A percentile compares a stretch with the other conserved stretches of the same genome.
Conservation (phyloP, 1,139 yeast species). For the Magnusiomyces clavatus region DNA sequence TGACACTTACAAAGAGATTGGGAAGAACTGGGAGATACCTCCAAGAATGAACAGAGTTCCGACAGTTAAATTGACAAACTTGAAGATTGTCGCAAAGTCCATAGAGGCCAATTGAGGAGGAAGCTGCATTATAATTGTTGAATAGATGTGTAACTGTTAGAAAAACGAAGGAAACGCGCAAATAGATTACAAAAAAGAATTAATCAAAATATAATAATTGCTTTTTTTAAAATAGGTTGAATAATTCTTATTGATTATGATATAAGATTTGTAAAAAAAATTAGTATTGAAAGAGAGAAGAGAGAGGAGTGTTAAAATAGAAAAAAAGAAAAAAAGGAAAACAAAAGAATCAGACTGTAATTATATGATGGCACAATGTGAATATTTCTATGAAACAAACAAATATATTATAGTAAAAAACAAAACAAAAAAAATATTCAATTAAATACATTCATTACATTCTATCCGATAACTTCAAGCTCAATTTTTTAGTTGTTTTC, state of each 20-base stretch:
- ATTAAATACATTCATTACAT: too few species aligned
- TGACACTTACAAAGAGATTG: conserved; percentile 43
- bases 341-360: background rate
- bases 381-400: too few species aligned
- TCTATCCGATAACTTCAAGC: too few species aligned
- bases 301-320: background rate
- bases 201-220: too few species aligned
- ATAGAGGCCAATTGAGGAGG: conserved; percentile 5
- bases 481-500: too few species aligned
- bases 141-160: background rate
- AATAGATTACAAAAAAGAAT: background rate
- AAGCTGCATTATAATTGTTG: background rate
- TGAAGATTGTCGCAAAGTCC: conserved; percentile 44
- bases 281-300: background rate
- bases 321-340: background rate
- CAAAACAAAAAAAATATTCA: too few species aligned
- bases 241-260: too few species aligned
- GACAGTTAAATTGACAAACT: conserved; percentile 53
- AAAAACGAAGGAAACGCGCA: background rate
- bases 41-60: conserved; percentile 49
- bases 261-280: background rate
- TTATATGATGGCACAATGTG: too few species aligned
- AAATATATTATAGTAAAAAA: too few species aligned
- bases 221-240: too few species aligned
- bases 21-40: conserved; percentile 54